Evolutionary conservation across 768 basidiomycete species (phyloP).

Genomic region (Pholiota molesta): DNA sequence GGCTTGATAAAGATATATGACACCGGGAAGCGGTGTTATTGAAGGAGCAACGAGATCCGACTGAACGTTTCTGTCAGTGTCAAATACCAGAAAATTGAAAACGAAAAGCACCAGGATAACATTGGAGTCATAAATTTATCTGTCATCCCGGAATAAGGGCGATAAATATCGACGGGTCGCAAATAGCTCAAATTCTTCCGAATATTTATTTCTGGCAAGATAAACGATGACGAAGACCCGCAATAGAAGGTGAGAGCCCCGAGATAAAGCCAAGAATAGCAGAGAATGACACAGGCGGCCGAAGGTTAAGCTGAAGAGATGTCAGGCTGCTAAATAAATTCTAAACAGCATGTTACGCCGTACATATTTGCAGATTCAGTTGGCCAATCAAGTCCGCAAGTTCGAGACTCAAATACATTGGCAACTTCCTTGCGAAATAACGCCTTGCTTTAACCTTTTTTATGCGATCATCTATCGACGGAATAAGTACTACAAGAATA

Average conservation of each 20-base stretch:
- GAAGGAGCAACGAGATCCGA: neutral
- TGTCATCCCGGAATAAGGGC: neutral
- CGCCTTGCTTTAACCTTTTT: slow-evolving; percentile 4
- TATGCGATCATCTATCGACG: neutral
- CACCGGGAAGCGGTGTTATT: neutral
- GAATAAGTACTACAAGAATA: too few relatives aligned
- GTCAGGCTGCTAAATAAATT: too few relatives aligned
- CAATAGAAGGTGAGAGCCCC: neutral
- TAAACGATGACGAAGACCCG: neutral
- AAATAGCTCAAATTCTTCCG: neutral
- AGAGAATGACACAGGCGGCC: neutral
- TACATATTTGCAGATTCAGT: neutral
- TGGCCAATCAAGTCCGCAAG: neutral
- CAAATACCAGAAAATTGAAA: neutral
- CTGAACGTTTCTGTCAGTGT: neutral
- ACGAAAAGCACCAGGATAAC: neutral
- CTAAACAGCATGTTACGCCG: neutral
- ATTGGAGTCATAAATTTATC: neutral
- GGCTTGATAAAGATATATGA: neutral
- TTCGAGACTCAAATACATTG: neutral
- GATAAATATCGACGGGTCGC: neutral
- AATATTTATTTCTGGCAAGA: neutral
- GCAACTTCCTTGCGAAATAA: slow-evolving; percentile 2
- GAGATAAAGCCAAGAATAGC: neutral
- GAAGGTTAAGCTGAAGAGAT: neutral